A percentile compares a stretch with the other conserved stretches of the same genome.
Evolutionary conservation across 331 rosid genomes (phyloP).

Genomic region (Malus hybrid): DNA sequence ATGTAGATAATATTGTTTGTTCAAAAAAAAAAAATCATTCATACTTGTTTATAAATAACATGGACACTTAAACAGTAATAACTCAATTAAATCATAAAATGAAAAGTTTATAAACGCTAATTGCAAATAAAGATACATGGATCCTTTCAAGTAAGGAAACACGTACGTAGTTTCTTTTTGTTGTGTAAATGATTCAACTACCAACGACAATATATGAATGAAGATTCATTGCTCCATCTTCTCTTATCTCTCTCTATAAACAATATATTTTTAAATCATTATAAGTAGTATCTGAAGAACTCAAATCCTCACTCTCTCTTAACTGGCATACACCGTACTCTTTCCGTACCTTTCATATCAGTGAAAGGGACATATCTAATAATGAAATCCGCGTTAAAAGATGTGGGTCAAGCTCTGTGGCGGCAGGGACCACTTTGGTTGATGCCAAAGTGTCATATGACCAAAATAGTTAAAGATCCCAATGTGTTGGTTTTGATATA

Average conservation of each 20-base stretch:
- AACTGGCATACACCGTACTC: slow-evolving; percentile 15
- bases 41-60: too few species aligned
- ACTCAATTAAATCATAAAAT: too few species aligned
- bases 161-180: too few species aligned
- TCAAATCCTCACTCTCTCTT: not conserved
- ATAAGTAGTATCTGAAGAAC: not conserved
- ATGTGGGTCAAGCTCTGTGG: not conserved
- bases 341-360: slow-evolving; percentile 3
- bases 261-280: not conserved
- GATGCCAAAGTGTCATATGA: not conserved
- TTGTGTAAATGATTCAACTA: not conserved
- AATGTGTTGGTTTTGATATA: too few species aligned
- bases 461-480: not conserved
- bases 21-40: too few species aligned
- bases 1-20: too few species aligned
- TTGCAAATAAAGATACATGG: too few species aligned
- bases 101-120: too few species aligned
- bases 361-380: not conserved
- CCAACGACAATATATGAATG: not conserved
- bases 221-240: slow-evolving; percentile 8
- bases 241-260: not conserved
- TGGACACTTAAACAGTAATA: too few species aligned
- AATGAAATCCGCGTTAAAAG: not conserved
- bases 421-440: slow-evolving; percentile 4
- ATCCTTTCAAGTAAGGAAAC: too few species aligned